phyloP scores from a whole-genome alignment of 768 basidiomycete species.

The Termitomyces sp. region DNA sequence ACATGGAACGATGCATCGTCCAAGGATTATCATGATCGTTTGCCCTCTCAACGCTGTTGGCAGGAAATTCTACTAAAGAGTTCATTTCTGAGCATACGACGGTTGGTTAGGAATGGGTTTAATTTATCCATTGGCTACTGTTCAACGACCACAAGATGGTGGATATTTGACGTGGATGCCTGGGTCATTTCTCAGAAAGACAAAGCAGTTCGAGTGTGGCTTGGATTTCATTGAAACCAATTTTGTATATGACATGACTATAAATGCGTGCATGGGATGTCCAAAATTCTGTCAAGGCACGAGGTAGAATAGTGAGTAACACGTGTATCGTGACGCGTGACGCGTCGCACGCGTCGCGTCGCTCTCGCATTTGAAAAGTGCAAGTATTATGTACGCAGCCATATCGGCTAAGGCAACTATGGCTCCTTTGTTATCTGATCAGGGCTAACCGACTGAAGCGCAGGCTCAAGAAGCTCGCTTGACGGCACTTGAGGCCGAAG shows the following conservation, averaged over 20 bases:
- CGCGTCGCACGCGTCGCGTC: not conserved
- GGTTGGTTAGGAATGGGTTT: too few species aligned
- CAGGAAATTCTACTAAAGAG: not conserved
- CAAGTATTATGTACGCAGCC: constrained; percentile 20
- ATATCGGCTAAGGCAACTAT: constrained; percentile 20
- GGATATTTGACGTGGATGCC: not conserved
- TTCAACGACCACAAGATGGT: not conserved
- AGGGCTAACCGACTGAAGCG: not conserved
- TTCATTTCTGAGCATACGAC: not conserved
- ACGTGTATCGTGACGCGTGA: not conserved
- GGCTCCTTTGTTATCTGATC: not conserved
- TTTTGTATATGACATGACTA: not conserved
- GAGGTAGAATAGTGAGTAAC: too few species aligned
- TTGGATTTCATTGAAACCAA: not conserved
- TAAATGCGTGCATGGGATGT: not conserved
- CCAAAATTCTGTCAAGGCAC: not conserved
- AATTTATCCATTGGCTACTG: not conserved
- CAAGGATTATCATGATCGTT: not conserved
- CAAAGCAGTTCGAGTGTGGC: not conserved
- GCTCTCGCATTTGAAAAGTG: not conserved
- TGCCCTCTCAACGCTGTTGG: not conserved
- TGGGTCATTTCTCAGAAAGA: not conserved
- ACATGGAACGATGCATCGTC: not conserved
- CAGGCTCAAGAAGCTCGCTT: constrained; percentile 24
- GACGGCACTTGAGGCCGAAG: constrained; percentile 21